Conservation (phyloP, 129 eudicot species). For the Silybum marianum region DNA sequence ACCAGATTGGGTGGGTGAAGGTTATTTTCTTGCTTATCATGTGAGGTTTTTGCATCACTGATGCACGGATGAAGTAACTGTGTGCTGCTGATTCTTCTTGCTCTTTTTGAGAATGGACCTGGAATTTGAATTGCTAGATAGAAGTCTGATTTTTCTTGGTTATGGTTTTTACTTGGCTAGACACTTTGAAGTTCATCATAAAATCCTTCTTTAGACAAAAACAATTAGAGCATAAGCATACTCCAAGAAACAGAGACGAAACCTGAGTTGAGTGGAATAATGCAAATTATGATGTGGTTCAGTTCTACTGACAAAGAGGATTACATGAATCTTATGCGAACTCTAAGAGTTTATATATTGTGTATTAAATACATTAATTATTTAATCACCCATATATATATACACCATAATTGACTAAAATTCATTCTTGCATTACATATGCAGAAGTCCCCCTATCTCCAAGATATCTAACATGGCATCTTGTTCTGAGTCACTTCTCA, state of each 20-base stretch:
- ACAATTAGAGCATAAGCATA: neutral
- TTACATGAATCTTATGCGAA: neutral
- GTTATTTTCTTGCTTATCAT: neutral
- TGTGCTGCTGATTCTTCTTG: neutral
- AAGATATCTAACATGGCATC: conserved; percentile 14
- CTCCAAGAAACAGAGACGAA: neutral
- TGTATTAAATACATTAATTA: neutral
- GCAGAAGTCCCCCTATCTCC: conserved; percentile 7
- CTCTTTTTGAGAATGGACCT: neutral
- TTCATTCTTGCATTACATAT: conserved; percentile 3
- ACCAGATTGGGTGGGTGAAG: neutral
- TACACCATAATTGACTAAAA: neutral
- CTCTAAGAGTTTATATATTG: neutral
- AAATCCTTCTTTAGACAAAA: no score
- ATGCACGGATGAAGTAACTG: no score
- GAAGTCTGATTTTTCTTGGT: neutral
- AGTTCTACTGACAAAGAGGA: neutral
- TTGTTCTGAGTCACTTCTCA: conserved; percentile 13
- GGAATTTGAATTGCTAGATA: neutral
- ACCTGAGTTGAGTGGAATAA: neutral
- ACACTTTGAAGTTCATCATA: no score
- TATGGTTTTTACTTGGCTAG: neutral
- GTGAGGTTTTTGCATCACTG: neutral
- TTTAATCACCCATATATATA: conserved; percentile 10
- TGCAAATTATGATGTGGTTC: neutral